These are phyloP conservation scores for Ceratobasidium sp. DNA, from an alignment of 1,284 basidiomycete species.

Conservation along the genomic window DNA sequence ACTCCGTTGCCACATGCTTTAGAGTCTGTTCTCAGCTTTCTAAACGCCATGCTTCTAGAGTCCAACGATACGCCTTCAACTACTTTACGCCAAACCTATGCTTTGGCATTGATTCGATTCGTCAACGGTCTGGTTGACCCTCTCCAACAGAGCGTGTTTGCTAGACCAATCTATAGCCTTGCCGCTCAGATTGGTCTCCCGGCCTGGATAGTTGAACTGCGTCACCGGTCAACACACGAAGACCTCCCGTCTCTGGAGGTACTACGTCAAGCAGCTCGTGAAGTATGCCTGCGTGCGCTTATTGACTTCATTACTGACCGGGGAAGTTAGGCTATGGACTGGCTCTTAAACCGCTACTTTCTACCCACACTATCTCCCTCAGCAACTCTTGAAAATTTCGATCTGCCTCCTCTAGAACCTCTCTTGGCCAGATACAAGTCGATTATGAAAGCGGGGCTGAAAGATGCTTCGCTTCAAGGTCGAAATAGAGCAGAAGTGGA, in stretches of 20 bases:
- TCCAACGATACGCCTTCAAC: constrained; percentile 60
- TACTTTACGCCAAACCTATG: constrained; percentile 74
- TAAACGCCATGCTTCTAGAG: constrained; percentile 73
- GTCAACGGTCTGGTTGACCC: constrained; percentile 97
- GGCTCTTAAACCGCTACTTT: constrained; percentile 86
- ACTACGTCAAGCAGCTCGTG: constrained; percentile 79
- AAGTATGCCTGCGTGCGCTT: constrained; percentile 64
- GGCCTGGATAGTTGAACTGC: constrained; percentile 90
- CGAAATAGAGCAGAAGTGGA: constrained; percentile 67
- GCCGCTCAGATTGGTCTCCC: constrained; percentile 90
- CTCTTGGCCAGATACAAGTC: constrained; percentile 77
- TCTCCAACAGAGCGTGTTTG: constrained; percentile 87
- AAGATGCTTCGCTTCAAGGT: constrained; percentile 71
- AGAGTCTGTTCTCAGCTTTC: constrained; percentile 76
- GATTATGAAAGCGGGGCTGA: constrained; percentile 70
- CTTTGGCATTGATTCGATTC: constrained; percentile 85
- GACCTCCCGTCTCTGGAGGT: constrained; percentile 89
- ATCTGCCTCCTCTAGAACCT: constrained; percentile 67
- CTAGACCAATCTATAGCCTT: constrained; percentile 90
- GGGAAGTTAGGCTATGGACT: constrained; percentile 71
- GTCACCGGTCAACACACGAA: constrained; percentile 96
- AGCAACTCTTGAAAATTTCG: constrained; percentile 53
- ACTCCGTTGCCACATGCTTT: constrained; percentile 79
- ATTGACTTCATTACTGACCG: not conserved
- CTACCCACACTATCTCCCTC: constrained; percentile 77